Conservation (phyloP, 257 asterid species). For the Haberlea rhodopensis region DNA sequence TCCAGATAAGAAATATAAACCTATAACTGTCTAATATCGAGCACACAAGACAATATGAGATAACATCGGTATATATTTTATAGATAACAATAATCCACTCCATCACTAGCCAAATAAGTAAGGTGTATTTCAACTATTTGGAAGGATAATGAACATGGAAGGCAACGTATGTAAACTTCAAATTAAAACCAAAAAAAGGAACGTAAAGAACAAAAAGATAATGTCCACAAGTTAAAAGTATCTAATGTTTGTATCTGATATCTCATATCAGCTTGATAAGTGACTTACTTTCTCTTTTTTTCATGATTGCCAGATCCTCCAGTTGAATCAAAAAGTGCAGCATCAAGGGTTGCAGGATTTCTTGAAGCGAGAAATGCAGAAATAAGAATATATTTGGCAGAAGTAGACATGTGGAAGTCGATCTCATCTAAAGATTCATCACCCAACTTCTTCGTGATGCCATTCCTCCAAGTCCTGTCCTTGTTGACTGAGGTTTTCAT, state of each 20-base stretch:
- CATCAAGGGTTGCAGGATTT: constrained; percentile 98
- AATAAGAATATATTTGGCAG: constrained; percentile 85
- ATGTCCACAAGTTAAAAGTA: constrained; percentile 11
- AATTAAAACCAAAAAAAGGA: not conserved
- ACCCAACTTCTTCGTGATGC: constrained; percentile 43
- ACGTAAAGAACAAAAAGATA: constrained; percentile 1
- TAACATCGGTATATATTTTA: not conserved
- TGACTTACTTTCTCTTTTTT: constrained; percentile 79
- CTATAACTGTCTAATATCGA: not conserved
- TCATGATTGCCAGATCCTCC: constrained; percentile 74
- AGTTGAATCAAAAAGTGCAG: constrained; percentile 88
- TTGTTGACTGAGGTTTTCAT: constrained; percentile 40
- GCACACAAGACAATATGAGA: not conserved
- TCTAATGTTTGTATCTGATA: constrained; percentile 11
- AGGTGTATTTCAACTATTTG: not conserved
- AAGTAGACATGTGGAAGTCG: constrained; percentile 80
- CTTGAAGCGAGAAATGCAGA: constrained; percentile 94
- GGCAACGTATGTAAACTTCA: not conserved
- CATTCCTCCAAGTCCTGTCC: constrained; percentile 39
- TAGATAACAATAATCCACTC: not conserved
- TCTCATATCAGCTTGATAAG: constrained; percentile 8
- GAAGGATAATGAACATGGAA: not conserved
- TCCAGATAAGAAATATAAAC: not conserved
- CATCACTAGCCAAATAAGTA: constrained; percentile 10
- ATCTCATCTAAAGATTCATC: constrained; percentile 46